Percentiles rank a stretch among this genome's conserved stretches.
Evolutionary conservation across 1,284 basidiomycete species (phyloP).

Genomic region (Ganoderma lucidum): DNA sequence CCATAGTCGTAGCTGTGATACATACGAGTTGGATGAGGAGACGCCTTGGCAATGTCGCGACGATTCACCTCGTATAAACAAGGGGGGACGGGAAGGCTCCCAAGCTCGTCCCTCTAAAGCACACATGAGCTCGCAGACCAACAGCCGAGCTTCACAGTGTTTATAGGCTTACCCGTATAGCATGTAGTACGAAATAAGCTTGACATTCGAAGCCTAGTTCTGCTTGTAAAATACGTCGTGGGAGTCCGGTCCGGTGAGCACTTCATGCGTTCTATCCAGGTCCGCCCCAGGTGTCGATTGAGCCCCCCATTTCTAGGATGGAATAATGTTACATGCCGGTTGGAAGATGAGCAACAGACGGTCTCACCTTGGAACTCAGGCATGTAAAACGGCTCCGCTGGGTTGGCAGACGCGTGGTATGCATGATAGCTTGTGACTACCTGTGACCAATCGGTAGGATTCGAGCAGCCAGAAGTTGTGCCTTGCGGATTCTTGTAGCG

Average conservation of each 20-base stretch:
- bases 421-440: constrained; percentile 63
- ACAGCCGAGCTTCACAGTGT: too few relatives aligned
- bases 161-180: constrained; percentile 61
- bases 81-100: constrained; percentile 74
- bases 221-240: constrained; percentile 78
- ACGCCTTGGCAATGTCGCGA: not conserved
- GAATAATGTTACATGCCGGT: not conserved
- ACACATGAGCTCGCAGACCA: too few relatives aligned
- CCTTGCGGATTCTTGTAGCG: constrained; percentile 68
- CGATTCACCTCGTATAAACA: constrained; percentile 56
- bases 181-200: constrained; percentile 84
- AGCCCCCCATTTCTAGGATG: constrained; percentile 52
- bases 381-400: constrained; percentile 69
- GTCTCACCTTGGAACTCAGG: constrained; percentile 57
- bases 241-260: constrained; percentile 74
- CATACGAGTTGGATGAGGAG: constrained; percentile 36
- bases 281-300: constrained; percentile 67
- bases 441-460: constrained; percentile 65
- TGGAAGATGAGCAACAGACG: not conserved
- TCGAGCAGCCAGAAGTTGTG: constrained; percentile 60
- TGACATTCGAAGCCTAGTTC: constrained; percentile 80
- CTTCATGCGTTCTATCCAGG: too few relatives aligned
- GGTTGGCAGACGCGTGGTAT: constrained; percentile 64
- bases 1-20: constrained; percentile 67
- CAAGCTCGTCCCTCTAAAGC: constrained; percentile 79